Evolutionary conservation across 495 filamentous ascomycete genomes (phyloP), one percentile per base, ranked within the genome.

Genomic region (Neurospora tetraspora): DNA sequence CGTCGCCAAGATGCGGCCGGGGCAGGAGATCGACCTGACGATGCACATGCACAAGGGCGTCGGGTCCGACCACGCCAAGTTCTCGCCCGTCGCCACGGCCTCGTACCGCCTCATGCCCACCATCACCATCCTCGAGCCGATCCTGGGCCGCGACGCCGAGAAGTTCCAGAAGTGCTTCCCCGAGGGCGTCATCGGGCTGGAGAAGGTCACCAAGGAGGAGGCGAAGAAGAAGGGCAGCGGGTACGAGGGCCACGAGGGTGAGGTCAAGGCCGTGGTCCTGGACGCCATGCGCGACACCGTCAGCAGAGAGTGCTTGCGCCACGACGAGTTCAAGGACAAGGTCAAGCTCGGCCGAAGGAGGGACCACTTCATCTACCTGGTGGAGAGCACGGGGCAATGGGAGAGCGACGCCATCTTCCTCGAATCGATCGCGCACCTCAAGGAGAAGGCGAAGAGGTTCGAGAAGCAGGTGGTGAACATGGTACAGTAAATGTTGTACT

Each of bases 351-450:
- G 96, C 59, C 87, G 96, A 38, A 83, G 93, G 47, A 84, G 92
- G 73, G 96, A 99, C 82, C 96, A 99, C 82, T 99, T 99, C 79
- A 98, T 99, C 82, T 99, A 94, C 86, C 90, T 88, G 71, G 85
- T 99, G 8, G 96, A 99, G 86, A 97, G 94, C 83, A 91, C 93
- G 11, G 96, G 96, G 11, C 96, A 98, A 82, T 95, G 92, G 80
- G 89, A 93, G 36, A 96, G 93, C 78, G 94, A 97, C 76, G 88
- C 91, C 79, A 85, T 98, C 70, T 97, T 98, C 86, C 78, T 98
- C 59, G 93, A 97, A 82, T 88, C 92, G 8, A 90, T 98, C 31
- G 91, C 89, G 80, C 85, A 93, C 69, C 83, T 99, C 74, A 97
- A 92, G 86, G 85, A 87, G 73, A 98, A 98, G 82, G 82, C 81